phyloP scores from a whole-genome alignment of 371 early-diverging fungal genomes.

The Batrachochytrium dendrobatidis region DNA sequence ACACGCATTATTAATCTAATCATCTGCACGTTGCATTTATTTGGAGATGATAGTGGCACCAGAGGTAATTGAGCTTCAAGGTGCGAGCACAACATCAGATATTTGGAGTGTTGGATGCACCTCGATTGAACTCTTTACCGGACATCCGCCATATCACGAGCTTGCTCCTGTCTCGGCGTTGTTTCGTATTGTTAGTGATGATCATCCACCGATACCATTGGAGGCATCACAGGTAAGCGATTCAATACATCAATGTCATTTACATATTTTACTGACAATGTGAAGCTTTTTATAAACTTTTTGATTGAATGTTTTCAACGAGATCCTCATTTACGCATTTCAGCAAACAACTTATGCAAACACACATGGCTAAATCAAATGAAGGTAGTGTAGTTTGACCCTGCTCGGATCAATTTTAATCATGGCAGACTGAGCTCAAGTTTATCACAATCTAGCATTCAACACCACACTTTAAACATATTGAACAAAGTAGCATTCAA shows the following conservation, averaged over 20 bases:
- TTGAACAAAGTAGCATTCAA: too few species aligned
- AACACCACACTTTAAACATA: too few species aligned
- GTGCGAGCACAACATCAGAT: conserved; percentile 70
- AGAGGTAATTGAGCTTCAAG: conserved; percentile 78
- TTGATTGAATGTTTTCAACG: conserved; percentile 35
- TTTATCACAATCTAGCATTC: too few species aligned
- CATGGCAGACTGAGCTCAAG: too few species aligned
- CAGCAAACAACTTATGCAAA: conserved; percentile 23
- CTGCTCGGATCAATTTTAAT: too few species aligned
- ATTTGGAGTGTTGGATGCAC: conserved; percentile 74
- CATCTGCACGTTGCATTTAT: too few species aligned
- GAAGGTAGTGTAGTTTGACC: too few species aligned
- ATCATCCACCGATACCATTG: conserved; percentile 55
- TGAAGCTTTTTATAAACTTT: conserved; percentile 30
- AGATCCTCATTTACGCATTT: conserved; percentile 30
- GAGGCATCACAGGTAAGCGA: conserved; percentile 42
- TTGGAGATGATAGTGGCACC: conserved; percentile 74
- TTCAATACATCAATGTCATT: too few species aligned
- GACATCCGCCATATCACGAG: conserved; percentile 54
- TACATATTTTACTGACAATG: neutral
- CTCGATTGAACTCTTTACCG: conserved; percentile 51
- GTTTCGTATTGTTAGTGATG: conserved; percentile 58
- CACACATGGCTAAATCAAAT: conserved; percentile 29
- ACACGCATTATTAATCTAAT: too few species aligned
- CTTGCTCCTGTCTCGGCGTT: conserved; percentile 54